Base-by-base conservation (phyloP, 495 filamentous ascomycete genomes). In the Penicillium canescens region DNA sequence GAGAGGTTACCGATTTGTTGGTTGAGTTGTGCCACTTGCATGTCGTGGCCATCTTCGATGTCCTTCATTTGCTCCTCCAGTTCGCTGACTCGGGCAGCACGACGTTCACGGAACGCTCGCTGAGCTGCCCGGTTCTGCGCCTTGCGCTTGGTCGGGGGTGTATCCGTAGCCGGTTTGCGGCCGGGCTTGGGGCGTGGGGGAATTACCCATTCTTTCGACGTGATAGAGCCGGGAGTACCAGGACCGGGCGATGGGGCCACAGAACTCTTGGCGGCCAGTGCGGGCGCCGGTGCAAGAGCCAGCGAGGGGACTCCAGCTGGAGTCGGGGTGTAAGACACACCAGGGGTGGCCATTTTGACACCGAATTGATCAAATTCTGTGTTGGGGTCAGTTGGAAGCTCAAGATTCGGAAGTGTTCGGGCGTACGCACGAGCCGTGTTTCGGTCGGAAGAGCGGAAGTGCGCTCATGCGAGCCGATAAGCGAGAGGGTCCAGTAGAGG, bases 111-210 rank as follows among this genome's bases (percentile, higher is more conserved):
- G 65, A 96, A 96, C 3, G 89, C 90, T 53, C 92, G 78, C 72
- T 97, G 92, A 12, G 92, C 92, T n/a, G 89, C 89, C 37, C 92
- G 81, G 68, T 97, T 97, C 66, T 97, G 92, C 0, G 89, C 90
- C 71, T 96, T 95, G 51, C 92, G 85, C 67, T 96, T 94, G 35
- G 91, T 96, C 2, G 90, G 90, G 11, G 91, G 91, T 4, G 89
- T 91, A 62, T 97, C 91, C 12, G 88, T 92, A 18, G 92, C 90
- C 9, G 92, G 92, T 69, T 96, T 96, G 46, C 92, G 83, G 34
- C 92, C 92, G n/a, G 92, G 92, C 77, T 94, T 94, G 23, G 91
- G 91, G 42, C 90, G 82, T 45, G 91, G 91, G 26, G 91, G 91
- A 43, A 96, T 82, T 8, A 92, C 80, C 91, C 91, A 96, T 84